Percentiles rank a stretch among this genome's conserved stretches.
Conservation (phyloP, 1,139 yeast species). For the Zygoascus meyerae region DNA sequence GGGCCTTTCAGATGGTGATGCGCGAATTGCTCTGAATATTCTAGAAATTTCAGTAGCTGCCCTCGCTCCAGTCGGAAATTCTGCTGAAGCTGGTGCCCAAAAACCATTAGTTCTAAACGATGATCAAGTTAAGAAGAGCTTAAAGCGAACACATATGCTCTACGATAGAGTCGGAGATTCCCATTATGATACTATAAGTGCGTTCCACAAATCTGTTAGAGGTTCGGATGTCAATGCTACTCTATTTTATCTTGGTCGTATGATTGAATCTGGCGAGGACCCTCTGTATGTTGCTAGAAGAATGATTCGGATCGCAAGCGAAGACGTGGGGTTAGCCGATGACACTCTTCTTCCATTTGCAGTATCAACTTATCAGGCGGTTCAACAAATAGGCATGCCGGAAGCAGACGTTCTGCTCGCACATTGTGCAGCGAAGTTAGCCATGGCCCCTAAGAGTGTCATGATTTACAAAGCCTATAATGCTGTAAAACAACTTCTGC, state of each 20-base stretch:
- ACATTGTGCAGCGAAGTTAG: constrained; percentile 85
- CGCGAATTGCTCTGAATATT: constrained; percentile 73
- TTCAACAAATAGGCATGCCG: constrained; percentile 93
- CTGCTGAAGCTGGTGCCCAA: constrained; percentile 4
- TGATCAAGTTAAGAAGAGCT: constrained; percentile 39
- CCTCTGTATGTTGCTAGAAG: constrained; percentile 88
- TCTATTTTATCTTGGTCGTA: constrained; percentile 72
- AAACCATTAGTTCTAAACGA: constrained; percentile 14
- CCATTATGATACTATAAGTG: constrained; percentile 92
- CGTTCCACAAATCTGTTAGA: constrained; percentile 84
- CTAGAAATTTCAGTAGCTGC: constrained; percentile 45
- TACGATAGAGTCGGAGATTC: constrained; percentile 88
- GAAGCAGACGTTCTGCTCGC: constrained; percentile 89
- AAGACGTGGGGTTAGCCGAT: constrained; percentile 80
- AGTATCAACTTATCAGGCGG: constrained; percentile 76
- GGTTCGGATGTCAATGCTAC: constrained; percentile 91
- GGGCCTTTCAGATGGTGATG: constrained; percentile 81
- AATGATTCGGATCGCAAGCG: constrained; percentile 90
- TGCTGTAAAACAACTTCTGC: constrained; percentile 52
- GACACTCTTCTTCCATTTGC: constrained; percentile 83
- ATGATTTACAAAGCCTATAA: constrained; percentile 77
- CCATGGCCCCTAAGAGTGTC: constrained; percentile 80
- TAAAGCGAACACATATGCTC: constrained; percentile 51
- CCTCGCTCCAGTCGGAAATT: constrained; percentile 5
- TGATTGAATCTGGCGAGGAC: constrained; percentile 91